Evolutionary conservation across 2,329 filamentous ascomycete species (phyloP).

Genomic region (Nakataea oryzae): DNA sequence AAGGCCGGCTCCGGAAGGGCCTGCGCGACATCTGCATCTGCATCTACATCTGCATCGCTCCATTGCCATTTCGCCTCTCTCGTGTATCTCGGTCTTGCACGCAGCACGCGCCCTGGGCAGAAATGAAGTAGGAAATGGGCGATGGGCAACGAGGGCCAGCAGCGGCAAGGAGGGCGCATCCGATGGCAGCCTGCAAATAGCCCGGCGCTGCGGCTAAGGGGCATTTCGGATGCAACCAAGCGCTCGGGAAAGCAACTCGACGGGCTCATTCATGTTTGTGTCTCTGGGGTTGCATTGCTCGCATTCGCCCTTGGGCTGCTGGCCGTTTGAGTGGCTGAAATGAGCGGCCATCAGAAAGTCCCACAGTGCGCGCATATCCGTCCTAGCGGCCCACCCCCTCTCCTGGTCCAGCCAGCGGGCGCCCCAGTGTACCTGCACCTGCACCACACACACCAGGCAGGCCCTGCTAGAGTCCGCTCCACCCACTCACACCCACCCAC

Average conservation of each 20-base stretch:
- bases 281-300: not conserved
- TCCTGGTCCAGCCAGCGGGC: not conserved
- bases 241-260: not conserved
- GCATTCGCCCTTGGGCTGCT: not conserved
- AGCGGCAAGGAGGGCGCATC: not conserved
- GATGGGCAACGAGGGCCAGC: not conserved
- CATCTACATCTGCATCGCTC: no score
- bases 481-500: not conserved
- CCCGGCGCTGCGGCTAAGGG: not conserved
- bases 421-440: not conserved
- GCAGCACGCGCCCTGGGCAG: not conserved
- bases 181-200: not conserved
- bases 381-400: not conserved
- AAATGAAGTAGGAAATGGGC: not conserved
- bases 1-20: not conserved
- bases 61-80: not conserved
- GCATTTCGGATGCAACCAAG: not conserved
- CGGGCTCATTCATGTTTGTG: not conserved
- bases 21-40: not conserved
- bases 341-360: not conserved
- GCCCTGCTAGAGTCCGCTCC: not conserved
- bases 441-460: not conserved
- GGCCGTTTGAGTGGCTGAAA: slow-evolving; percentile 5
- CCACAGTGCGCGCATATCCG: not conserved
- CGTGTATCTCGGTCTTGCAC: not conserved